These are phyloP conservation scores for Trypanosoma brucei DNA, from an alignment of 208 protist genomes.

Conservation along the genomic window DNA sequence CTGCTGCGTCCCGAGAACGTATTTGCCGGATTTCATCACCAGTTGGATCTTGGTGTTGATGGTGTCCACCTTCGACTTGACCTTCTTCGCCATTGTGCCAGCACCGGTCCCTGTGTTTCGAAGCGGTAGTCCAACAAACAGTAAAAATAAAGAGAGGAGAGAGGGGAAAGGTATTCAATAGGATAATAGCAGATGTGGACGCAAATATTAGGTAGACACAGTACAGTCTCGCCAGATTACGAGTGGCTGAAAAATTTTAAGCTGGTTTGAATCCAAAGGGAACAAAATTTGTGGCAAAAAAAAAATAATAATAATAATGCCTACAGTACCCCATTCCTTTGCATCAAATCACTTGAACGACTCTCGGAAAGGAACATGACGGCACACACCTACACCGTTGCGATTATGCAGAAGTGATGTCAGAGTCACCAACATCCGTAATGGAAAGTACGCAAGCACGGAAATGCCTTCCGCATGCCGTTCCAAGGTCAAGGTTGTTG, in stretches of 20 bases:
- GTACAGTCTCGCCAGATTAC: no score
- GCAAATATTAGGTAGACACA: neutral
- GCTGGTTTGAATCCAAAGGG: no score
- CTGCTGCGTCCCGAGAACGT: constrained; percentile 96
- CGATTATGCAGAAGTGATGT: constrained; percentile 60
- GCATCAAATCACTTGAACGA: neutral
- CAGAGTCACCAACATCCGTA: constrained; percentile 95
- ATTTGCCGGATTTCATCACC: constrained; percentile 99
- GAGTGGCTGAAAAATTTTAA: no score
- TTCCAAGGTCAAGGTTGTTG: constrained; percentile 98
- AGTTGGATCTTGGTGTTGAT: constrained; percentile 99
- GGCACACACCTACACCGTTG: neutral
- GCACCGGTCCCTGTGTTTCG: constrained; percentile 11
- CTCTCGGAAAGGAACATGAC: no score
- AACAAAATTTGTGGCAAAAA: neutral
- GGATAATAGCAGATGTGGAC: neutral
- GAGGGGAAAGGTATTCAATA: neutral
- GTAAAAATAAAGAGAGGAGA: constrained; percentile 11
- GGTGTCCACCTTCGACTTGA: constrained; percentile 96
- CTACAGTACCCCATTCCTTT: neutral
- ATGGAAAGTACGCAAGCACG: constrained; percentile 95
- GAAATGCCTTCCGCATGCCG: constrained; percentile 99
- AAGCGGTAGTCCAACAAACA: neutral
- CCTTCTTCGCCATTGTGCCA: constrained; percentile 88
- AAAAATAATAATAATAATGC: neutral